Base-by-base conservation (phyloP, 345 rosid genomes). In the Eucalyptus urophylla region DNA sequence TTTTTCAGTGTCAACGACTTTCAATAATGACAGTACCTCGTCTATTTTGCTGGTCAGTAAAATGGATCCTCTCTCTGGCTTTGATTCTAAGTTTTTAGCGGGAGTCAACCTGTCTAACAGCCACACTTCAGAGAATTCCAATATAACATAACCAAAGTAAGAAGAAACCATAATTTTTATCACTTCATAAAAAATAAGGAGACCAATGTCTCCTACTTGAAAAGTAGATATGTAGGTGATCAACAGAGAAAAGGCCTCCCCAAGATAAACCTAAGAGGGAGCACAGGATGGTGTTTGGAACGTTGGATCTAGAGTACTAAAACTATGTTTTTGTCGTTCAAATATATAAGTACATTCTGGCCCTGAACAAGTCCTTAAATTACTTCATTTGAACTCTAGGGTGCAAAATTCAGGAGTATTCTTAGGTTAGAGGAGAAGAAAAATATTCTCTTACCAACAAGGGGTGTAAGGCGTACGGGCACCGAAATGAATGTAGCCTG, bases 391-490 rank as follows among this genome's bases (percentile, higher is more conserved):
- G 24, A 53, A 53, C 4, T 19, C 1, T 53, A 53, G 1, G 56
- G 1, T 3, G 2, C 4, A 53, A 17, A 53, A 19, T 53, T 53
- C 24, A 53, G 4, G 56, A 1, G 56, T 53, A 53, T 17, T 53
- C 56, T 0, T 7, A 53, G 24, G 24, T 53, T 53, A 53, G 2
- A 53, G 4, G 56, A 17, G 9, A 7, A 53, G 56, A 19, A 0
- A 19, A 19, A 53, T 19, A 53, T 53, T 53, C 56, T 19, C 56
- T 53, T 53, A 53, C 24, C 24, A 53, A 53, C 22, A 0, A 17
- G 56, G 2, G 24, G 0, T 51, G 4, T 3, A 17, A 7, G 22
- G 54, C 21, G 0, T 50, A 2, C 7, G 1, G 19, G 53, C 8
- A 16, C 4, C 8, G 4, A 51, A 51, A 51, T 3, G 56, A 53